These are phyloP conservation scores for Phtheirospermum japonicum DNA, from an alignment of 257 asterid genomes.

Conservation along the genomic window DNA sequence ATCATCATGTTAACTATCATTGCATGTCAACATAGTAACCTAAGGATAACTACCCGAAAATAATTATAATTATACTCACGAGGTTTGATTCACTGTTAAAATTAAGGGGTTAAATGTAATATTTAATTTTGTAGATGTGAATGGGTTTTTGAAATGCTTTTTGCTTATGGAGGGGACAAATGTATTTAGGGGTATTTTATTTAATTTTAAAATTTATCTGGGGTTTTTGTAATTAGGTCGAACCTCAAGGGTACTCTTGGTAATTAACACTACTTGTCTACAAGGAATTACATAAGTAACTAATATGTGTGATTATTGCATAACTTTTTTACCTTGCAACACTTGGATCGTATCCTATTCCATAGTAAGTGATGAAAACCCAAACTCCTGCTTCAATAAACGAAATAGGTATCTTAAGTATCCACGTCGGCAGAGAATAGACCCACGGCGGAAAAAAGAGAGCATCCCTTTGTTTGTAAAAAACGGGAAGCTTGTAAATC, in stretches of 20 bases:
- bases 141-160: too few species aligned
- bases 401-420: conserved; percentile 41
- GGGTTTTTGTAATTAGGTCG: too few species aligned
- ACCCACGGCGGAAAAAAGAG: conserved; percentile 49
- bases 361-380: conserved; percentile 44
- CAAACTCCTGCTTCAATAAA: conserved; percentile 36
- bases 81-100: not conserved
- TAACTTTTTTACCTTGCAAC: conserved; percentile 32
- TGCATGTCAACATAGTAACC: not conserved
- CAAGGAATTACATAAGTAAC: not conserved
- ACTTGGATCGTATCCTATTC: conserved; percentile 44
- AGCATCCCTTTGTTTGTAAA: conserved; percentile 49
- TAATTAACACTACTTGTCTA: not conserved
- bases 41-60: too few species aligned
- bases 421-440: conserved; percentile 43
- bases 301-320: not conserved
- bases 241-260: too few species aligned
- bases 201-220: too few species aligned
- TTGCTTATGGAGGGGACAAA: too few species aligned
- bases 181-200: too few species aligned
- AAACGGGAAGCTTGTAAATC: conserved; percentile 45
- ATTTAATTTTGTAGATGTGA: too few species aligned
- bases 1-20: not conserved
- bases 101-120: too few species aligned
- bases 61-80: too few species aligned